Evolutionary conservation across 2,329 filamentous ascomycete genomes (phyloP), one percentile per base, ranked within the genome.

Genomic region (Colletotrichum tropicicola): DNA sequence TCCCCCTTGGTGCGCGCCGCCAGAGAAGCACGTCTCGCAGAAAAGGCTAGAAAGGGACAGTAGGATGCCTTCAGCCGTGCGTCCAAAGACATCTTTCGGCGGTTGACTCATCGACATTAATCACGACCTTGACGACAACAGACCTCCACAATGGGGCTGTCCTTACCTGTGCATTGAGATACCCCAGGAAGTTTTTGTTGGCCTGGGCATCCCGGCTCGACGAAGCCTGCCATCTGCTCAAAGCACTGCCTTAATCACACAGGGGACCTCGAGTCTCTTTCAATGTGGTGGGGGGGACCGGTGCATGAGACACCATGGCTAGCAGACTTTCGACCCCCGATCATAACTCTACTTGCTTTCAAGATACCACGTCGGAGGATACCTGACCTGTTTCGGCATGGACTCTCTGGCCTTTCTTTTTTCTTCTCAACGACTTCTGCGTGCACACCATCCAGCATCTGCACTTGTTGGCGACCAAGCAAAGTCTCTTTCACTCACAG

Each of bases 1-100:
- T 91, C 95, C 25, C 94, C 95, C 9, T 86, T 98, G 64, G 95
- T 98, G 55, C 89, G 91, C 73, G 92, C 94, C 43, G 95, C 95
- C 49, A 88, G 94, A 70, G 89, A 93, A 75, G 94, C 94, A 68
- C 88, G 94, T 76, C 92, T 92, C 25, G 91, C 95, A 73, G 95
- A 98, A 79, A 93, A 92, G 79, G 89, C 89, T 65, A 87, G 89
- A 69, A 92, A 92, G 77, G 89, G 79, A 21, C 77, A 82, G 73
- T 81, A 72, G 68, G 66, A 28, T 12, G 21, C 57, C 61, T 44
- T 49, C 44, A 23, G 61, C 61, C 57, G 32, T 27, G 43, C 49
- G 37, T 43, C 57, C 49, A 65, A 60, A 45, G 43, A 49, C 49
- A 55, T 65, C 35, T 61, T 61, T 49, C 57, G 37, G 61, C 61